phyloP scores from a whole-genome alignment of 768 basidiomycete genomes.

The Kwoniella botswanensis region DNA sequence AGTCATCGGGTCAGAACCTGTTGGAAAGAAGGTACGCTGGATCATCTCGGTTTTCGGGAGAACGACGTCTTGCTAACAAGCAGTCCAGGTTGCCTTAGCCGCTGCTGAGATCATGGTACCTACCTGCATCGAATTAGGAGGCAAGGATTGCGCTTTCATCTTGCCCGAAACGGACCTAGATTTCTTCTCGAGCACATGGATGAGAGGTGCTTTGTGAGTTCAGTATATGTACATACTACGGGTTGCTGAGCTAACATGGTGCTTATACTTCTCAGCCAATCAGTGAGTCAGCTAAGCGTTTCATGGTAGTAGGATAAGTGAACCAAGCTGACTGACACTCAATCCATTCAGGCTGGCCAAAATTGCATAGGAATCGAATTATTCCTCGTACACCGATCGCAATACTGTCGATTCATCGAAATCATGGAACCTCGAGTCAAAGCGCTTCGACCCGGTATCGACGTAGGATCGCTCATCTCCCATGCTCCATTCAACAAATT shows the following conservation, averaged over 20 bases:
- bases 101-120: conserved; percentile 88
- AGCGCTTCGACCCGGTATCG: conserved; percentile 75
- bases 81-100: conserved; percentile 68
- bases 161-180: conserved; percentile 82
- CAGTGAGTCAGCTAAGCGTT: conserved; percentile 27
- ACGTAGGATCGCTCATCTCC: conserved; percentile 87
- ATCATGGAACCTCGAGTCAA: conserved; percentile 66
- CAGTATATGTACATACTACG: too few species aligned
- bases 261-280: conserved; percentile 32
- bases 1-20: conserved; percentile 59
- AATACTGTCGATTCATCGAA: conserved; percentile 75
- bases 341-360: conserved; percentile 65
- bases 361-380: conserved; percentile 98
- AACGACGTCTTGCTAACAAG: background rate
- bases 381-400: conserved; percentile 77
- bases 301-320: background rate
- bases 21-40: conserved; percentile 60
- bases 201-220: conserved; percentile 89
- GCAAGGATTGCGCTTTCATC: conserved; percentile 91
- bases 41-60: background rate
- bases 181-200: conserved; percentile 78
- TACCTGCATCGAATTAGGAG: conserved; percentile 92
- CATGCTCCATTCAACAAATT: conserved; percentile 72
- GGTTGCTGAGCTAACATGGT: conserved; percentile 4
- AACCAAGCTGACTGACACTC: too few species aligned